phyloP scores from a whole-genome alignment of 768 basidiomycete genomes.

The Gymnopilus dilepis region DNA sequence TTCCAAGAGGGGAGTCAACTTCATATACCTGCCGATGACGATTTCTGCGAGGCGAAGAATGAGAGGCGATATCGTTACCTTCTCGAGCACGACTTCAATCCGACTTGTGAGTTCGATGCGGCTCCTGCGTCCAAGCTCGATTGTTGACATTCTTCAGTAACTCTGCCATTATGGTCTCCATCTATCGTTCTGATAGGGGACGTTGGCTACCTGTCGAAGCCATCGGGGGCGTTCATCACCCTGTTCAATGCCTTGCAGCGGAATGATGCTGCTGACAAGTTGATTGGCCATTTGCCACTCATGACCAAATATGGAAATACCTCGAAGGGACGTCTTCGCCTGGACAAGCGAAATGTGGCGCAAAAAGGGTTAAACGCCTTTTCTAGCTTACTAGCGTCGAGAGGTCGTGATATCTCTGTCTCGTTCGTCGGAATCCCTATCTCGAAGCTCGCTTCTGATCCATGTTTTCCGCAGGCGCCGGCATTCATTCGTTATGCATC shows the following conservation, averaged over 20 bases:
- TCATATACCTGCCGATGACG: slow-evolving; percentile 42
- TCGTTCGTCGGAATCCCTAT: slow-evolving; percentile 40
- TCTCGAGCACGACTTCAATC: slow-evolving; percentile 71
- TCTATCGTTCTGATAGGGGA: slow-evolving; percentile 65
- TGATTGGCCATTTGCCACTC: slow-evolving; percentile 52
- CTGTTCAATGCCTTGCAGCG: slow-evolving; percentile 74
- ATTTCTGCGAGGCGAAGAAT: slow-evolving; percentile 49
- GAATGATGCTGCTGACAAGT: slow-evolving; percentile 43
- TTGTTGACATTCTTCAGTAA: slow-evolving; percentile 43
- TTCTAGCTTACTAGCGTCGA: slow-evolving; percentile 55
- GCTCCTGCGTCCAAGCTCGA: slow-evolving; percentile 1
- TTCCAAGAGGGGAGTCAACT: slow-evolving; percentile 29
- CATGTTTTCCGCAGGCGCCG: slow-evolving; percentile 40
- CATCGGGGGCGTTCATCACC: slow-evolving; percentile 70
- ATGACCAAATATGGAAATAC: slow-evolving; percentile 66
- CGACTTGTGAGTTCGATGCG: slow-evolving; percentile 53
- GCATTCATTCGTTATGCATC: slow-evolving; percentile 63
- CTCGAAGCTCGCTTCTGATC: not conserved
- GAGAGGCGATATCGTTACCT: slow-evolving; percentile 74
- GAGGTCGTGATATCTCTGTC: slow-evolving; percentile 22
- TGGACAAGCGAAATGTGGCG: slow-evolving; percentile 61
- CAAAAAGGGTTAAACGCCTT: slow-evolving; percentile 63
- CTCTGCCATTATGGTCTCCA: slow-evolving; percentile 75
- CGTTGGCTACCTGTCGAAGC: slow-evolving; percentile 76
- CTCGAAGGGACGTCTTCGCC: slow-evolving; percentile 47